phyloP scores from a whole-genome alignment of 768 basidiomycete species.

The Mycena sanguinolenta region DNA sequence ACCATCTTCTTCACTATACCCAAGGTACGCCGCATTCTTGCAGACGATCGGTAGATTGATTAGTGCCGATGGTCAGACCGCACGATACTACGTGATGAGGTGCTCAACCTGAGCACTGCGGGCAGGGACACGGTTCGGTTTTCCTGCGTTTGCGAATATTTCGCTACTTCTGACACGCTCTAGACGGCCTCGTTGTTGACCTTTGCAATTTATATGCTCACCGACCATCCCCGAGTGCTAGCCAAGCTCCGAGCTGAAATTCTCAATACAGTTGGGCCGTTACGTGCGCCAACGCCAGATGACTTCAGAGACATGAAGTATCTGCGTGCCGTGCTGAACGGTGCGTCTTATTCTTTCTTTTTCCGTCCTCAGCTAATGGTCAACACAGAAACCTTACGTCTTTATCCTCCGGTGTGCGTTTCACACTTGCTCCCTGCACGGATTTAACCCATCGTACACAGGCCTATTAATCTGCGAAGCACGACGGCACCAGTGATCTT shows the following conservation, averaged over 20 bases:
- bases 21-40: constrained; percentile 52
- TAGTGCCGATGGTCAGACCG: constrained; percentile 45
- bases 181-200: constrained; percentile 66
- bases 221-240: constrained; percentile 63
- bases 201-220: constrained; percentile 67
- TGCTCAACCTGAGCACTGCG: constrained; percentile 59
- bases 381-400: constrained; percentile 55
- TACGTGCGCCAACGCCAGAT: constrained; percentile 63
- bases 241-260: constrained; percentile 65
- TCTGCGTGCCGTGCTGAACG: constrained; percentile 70
- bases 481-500: constrained; percentile 44
- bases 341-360: constrained; percentile 39
- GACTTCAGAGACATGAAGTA: constrained; percentile 72
- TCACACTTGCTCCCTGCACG: not conserved
- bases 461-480: constrained; percentile 24
- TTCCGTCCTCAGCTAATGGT: not conserved
- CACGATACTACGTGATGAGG: constrained; percentile 59
- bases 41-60: not conserved
- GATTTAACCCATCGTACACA: not conserved
- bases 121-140: constrained; percentile 59
- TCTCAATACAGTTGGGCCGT: constrained; percentile 57
- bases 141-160: no score
- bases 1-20: constrained; percentile 65
- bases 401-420: constrained; percentile 63
- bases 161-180: not conserved